Evolutionary conservation across 106 monocot genomes (phyloP), one percentile per base, ranked within the genome.

Genomic region (Narthecium ossifragum): DNA sequence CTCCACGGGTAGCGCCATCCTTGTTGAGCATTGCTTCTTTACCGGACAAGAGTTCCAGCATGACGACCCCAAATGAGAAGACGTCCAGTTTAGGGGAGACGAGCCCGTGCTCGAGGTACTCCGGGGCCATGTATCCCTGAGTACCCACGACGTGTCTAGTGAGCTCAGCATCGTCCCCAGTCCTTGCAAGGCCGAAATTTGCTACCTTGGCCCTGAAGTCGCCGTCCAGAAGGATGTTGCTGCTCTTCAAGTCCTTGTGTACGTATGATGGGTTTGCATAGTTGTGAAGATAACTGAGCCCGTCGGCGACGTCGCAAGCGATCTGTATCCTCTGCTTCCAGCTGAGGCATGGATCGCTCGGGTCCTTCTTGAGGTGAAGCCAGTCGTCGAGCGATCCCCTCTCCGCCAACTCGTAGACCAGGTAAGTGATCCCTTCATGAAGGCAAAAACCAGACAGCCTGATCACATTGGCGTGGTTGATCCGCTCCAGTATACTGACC

Each of bases 101-200:
- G 18, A 93, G 72, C 15, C 93, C 93, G 30, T 88, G 88, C 71
- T 88, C 85, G 6, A 93, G 82, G 55, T 82, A 93, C 79, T 93
- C 93, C 0, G 93, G 93, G 1, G 93, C 77, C 72, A 93, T 62
- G 71, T 88, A 93, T 0, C 93, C 88, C 22, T 74, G 76, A 1
- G 93, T 93, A 4, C 93, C 93, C 34, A 88, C 71, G 5, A 93
- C 85, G 51, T 88, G 93, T 33, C 71, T 73, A 0, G 93, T 93
- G 24, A 88, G 70, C 63, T 82, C 75, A 12, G 49, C 63, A 0
- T 46, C 63, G 18, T 51, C 78, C 22, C 36, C 46, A 0, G 84
- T 22, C 65, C 88, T 66, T 0, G 93, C 85, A 1, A 85, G 76
- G 13, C 76, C 77, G 53, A 93, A 93, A 46, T 88, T 85, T 0